These are phyloP conservation scores for Phaeophleospora eucalypticola DNA, from an alignment of 2,329 filamentous ascomycete species.

Conservation along the genomic window DNA sequence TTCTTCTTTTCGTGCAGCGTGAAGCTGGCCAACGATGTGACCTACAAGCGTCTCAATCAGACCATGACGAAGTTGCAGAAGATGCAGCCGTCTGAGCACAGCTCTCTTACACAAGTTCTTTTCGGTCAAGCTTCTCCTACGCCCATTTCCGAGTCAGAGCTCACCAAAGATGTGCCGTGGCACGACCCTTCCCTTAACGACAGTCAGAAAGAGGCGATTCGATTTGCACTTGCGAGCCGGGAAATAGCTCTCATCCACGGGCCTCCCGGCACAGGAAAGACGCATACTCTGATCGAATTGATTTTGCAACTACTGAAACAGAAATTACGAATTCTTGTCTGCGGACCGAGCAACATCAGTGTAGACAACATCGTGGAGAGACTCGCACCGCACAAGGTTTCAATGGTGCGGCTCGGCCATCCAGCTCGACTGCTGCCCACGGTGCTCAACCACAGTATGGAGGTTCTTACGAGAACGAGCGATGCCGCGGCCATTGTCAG, in stretches of 20 bases:
- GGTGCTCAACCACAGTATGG: conserved; percentile 83
- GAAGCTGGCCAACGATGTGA: conserved; percentile 64
- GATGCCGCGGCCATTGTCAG: conserved; percentile 85
- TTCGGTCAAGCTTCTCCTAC: conserved; percentile 57
- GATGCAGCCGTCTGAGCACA: conserved; percentile 52
- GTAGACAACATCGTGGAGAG: conserved; percentile 98
- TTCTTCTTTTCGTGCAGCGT: conserved; percentile 43
- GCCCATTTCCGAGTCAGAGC: conserved; percentile 42
- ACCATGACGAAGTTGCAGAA: conserved; percentile 59
- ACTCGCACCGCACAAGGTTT: conserved; percentile 75
- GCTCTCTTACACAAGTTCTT: conserved; percentile 56
- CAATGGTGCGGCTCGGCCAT: conserved; percentile 86
- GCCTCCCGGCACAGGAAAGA: conserved; percentile 94
- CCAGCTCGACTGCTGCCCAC: conserved; percentile 85
- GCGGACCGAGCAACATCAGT: conserved; percentile 92
- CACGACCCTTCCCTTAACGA: conserved; percentile 55
- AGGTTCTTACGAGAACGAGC: conserved; percentile 84
- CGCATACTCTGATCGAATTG: conserved; percentile 90
- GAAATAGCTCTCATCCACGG: conserved; percentile 92
- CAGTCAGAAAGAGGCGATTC: conserved; percentile 60
- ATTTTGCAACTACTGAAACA: conserved; percentile 83
- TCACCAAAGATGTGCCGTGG: conserved; percentile 47
- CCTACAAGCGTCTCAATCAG: conserved; percentile 62
- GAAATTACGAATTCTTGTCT: conserved; percentile 76
- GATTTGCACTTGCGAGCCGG: conserved; percentile 76